Conservation (phyloP, 2,329 filamentous ascomycete species). For the Penicillium fuscoglaucum region DNA sequence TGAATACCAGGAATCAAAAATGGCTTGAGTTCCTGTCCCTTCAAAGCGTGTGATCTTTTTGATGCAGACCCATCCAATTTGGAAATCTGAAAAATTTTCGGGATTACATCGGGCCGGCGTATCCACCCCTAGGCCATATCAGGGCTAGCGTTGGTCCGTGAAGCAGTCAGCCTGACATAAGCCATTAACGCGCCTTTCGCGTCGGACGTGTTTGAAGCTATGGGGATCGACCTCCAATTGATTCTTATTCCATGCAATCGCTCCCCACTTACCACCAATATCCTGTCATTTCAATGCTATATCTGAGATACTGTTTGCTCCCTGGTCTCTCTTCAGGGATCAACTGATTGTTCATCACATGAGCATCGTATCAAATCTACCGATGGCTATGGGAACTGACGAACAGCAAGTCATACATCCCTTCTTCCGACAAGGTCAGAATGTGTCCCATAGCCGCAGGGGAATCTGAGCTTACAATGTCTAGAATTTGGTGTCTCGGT, state of each 20-base stretch:
- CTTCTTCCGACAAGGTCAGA: slow-evolving; percentile 44
- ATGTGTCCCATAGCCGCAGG: neutral
- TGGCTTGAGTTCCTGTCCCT: slow-evolving; percentile 11
- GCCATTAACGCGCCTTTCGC: slow-evolving; percentile 24
- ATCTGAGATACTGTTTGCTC: neutral
- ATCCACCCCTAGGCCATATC: slow-evolving; percentile 13
- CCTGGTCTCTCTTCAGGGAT: slow-evolving; percentile 21
- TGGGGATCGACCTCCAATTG: slow-evolving; percentile 1
- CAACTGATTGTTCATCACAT: slow-evolving; percentile 26
- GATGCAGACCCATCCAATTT: slow-evolving; percentile 21
- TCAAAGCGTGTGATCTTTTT: slow-evolving; percentile 22
- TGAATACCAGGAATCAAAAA: slow-evolving; percentile 9
- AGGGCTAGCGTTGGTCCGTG: slow-evolving; percentile 11
- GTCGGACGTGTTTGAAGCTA: slow-evolving; percentile 21
- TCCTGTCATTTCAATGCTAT: slow-evolving; percentile 6
- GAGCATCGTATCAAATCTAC: slow-evolving; percentile 26
- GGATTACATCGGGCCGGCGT: slow-evolving; percentile 31
- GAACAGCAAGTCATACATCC: slow-evolving; percentile 43
- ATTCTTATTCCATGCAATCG: neutral
- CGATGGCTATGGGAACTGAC: slow-evolving; percentile 42
- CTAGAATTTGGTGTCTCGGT: slow-evolving; percentile 21
- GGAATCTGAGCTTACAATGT: neutral
- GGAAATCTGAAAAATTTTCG: slow-evolving; percentile 42
- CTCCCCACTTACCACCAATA: neutral
- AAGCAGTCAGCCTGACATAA: slow-evolving; percentile 23